Evolutionary conservation across 306 rosid species (phyloP).

Genomic region (Acacia confusa): DNA sequence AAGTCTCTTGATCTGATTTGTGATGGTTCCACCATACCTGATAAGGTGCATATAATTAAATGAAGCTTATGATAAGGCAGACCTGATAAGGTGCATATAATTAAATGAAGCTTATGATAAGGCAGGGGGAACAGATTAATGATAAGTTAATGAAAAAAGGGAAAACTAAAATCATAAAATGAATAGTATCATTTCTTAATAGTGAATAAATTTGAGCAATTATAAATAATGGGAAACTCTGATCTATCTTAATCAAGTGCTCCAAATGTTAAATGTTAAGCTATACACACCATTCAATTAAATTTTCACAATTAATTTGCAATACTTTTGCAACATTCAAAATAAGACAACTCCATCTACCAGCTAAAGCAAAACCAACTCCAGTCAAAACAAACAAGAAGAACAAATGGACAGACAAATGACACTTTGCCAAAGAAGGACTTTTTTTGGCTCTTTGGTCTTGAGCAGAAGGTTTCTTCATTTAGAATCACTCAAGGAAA

Average conservation of each 20-base stretch:
- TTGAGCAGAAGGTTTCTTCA: not conserved
- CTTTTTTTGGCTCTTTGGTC: not conserved
- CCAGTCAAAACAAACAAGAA: not conserved
- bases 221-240: not conserved
- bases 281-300: not conserved
- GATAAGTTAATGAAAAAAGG: conserved; percentile 5
- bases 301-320: not conserved
- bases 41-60: conserved; percentile 18
- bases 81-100: conserved; percentile 46
- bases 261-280: not conserved
- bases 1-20: conserved; percentile 96
- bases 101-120: conserved; percentile 16
- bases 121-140: conserved; percentile 15
- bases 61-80: conserved; percentile 15
- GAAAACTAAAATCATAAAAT: conserved; percentile 8
- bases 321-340: not conserved
- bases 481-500: not conserved
- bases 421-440: not conserved
- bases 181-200: not conserved
- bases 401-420: not conserved
- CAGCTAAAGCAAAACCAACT: not conserved
- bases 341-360: not conserved
- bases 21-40: conserved; percentile 94
- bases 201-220: not conserved
- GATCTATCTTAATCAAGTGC: not conserved